Evolutionary conservation across 2,329 filamentous ascomycete species (phyloP), one percentile per base, ranked within the genome.

Genomic region (Aureobasidium sp.): DNA sequence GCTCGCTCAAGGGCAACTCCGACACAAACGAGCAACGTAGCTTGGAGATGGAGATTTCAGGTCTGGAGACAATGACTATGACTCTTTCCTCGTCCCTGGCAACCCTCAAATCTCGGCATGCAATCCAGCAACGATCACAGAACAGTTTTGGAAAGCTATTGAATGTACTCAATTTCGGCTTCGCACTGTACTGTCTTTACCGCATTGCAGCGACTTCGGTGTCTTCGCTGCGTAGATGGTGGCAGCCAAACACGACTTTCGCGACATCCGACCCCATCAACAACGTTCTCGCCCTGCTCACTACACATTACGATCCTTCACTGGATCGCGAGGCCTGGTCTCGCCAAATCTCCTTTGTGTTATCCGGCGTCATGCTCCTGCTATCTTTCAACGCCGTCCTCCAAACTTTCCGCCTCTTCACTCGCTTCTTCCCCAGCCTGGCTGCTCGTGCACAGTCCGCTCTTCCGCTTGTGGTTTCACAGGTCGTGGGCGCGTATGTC

Each of bases 291-390:
- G 89, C 89, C 5, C 80, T 95, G 14, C 76, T 96, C 19, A 90
- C 89, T 4, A 87, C 88, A 61, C 89, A 95, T 75, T 92, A 89
- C 83, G 89, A 95, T 70, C 89, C 89, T 2, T 84, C 86, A 64
- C 82, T 96, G 29, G 89, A 96, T 74, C 89, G 91, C 69, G 82
- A 85, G 12, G 88, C 89, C 11, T 95, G 90, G 90, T 87, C 89
- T 24, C 86, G 90, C 33, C 89, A 91, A 70, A 92, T 95, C 66
- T 91, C 88, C 63, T 95, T 96, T 74, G 77, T 91, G 24, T 81
- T 96, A 5, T 90, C 87, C 8, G 91, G 90, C 19, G 84, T 92
- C 54, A 94, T 96, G 72, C 85, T 96, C 27, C 80, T 90, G 17
- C 87, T 89, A 2, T 90, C 88, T 61, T 91, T 91, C 74, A 90